Evolutionary conservation across 2,329 filamentous ascomycete genomes (phyloP).

Genomic region (Talaromyces verruculosus): DNA sequence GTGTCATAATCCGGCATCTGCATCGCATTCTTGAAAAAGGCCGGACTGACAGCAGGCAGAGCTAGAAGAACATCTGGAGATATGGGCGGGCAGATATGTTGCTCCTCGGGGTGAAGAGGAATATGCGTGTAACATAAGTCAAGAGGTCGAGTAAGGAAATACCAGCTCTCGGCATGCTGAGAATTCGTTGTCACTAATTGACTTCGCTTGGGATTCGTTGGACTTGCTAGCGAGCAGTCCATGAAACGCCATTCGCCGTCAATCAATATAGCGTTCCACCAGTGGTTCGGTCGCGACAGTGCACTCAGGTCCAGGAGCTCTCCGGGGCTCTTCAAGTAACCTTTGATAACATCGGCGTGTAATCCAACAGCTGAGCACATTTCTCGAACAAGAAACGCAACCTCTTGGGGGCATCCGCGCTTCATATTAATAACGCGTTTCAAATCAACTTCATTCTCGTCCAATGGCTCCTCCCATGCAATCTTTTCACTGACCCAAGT

Average conservation of each 20-base stretch:
- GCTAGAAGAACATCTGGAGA: constrained; percentile 82
- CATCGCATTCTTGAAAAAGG: constrained; percentile 79
- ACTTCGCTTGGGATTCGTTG: constrained; percentile 78
- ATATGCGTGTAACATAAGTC: constrained; percentile 97
- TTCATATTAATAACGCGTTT: constrained; percentile 79
- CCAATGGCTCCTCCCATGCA: constrained; percentile 91
- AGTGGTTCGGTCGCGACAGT: constrained; percentile 88
- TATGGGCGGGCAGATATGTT: constrained; percentile 88
- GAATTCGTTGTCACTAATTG: constrained; percentile 72
- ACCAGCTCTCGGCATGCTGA: constrained; percentile 79
- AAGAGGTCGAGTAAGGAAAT: constrained; percentile 84
- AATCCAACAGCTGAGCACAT: constrained; percentile 92
- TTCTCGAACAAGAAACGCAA: constrained; percentile 80
- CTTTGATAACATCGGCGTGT: constrained; percentile 80
- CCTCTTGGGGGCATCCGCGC: constrained; percentile 83
- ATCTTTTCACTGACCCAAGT: constrained; percentile 97
- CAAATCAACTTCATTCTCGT: constrained; percentile 74
- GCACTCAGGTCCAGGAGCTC: constrained; percentile 78
- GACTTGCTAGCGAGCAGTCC: constrained; percentile 87
- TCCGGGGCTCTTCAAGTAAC: constrained; percentile 87
- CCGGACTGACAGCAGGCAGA: constrained; percentile 79
- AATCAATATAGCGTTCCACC: constrained; percentile 93
- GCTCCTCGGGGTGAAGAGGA: constrained; percentile 79
- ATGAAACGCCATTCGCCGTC: constrained; percentile 96
- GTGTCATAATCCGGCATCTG: constrained; percentile 90